Base-by-base conservation (phyloP, 1,139 yeast genomes). In the Yamadazyma pseudoaaseri region DNA sequence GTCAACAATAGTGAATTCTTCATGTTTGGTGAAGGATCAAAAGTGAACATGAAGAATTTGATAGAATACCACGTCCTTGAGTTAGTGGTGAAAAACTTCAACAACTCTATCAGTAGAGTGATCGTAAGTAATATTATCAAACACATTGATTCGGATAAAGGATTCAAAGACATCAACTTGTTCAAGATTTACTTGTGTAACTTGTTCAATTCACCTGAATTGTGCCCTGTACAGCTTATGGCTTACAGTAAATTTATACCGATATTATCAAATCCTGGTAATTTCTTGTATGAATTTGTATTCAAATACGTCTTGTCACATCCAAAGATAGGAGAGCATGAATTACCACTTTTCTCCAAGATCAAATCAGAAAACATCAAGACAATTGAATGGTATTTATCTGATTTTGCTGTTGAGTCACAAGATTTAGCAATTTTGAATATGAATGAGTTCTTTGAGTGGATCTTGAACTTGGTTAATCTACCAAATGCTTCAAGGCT, bases 231-330 rank as follows among this genome's bases (percentile, higher is more conserved):
- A n/a, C 54, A 51, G 3, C 32, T 35, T 28, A 36, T 30, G 11
- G 56, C 62, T 34, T 81, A 48, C 65, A 54, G 86, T 0, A 70
- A 73, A 33, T 54, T 87, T 26, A 60, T 78, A 4, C 76, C 79
- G 4, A 63, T 86, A 2, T 54, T 86, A 37, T 54, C 70, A 6
- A 79, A 76, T 53, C 96, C 89, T 1, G 81, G 75, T n/a, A 94
- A 76, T 54, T 73, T 62, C 51, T 56, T 90, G 29, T 86, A 83
- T 53, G 95, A 86, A 43, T 76, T 77, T 42, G 75, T 78, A 0
- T 76, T 70, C 49, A 70, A 80, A 44, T 83, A 76, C 64, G 65
- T 84, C 7, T 60, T 83, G 29, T 63, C 76, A 3, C 76, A 76
- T 21, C 82, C 86, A 7, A 61, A 63, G 6, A 57, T 86, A 28